Conservation (phyloP, 73 alveolate genomes). For the Effrenium voratum region DNA sequence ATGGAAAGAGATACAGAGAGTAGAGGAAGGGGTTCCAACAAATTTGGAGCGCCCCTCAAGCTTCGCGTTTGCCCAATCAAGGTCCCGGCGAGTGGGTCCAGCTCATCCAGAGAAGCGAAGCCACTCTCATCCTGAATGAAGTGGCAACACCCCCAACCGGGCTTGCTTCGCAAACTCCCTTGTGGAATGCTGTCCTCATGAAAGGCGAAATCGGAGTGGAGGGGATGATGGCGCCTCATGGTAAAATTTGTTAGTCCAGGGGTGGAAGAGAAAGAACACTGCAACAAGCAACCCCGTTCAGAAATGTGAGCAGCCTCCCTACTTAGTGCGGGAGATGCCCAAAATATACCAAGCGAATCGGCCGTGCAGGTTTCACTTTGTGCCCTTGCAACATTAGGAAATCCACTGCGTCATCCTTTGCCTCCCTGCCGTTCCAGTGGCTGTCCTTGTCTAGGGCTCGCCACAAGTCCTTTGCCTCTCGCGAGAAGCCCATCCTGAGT, state of each 20-base stretch:
- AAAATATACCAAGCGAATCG: too few relatives aligned
- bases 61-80: background rate
- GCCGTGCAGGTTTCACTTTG: too few relatives aligned
- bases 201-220: too few relatives aligned
- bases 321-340: too few relatives aligned
- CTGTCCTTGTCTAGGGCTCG: conserved; percentile 62
- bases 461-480: conserved; percentile 78
- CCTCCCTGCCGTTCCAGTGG: background rate
- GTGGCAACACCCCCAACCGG: too few relatives aligned
- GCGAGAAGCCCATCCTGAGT: conserved; percentile 57
- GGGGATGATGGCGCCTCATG: background rate
- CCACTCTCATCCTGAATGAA: conserved; percentile 41
- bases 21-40: too few relatives aligned
- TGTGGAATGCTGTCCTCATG: too few relatives aligned
- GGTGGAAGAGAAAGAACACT: background rate
- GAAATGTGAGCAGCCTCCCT: too few relatives aligned
- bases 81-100: conserved; percentile 56
- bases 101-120: conserved; percentile 58
- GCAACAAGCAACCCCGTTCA: background rate
- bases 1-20: too few relatives aligned
- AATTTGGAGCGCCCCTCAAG: background rate
- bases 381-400: too few relatives aligned
- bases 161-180: too few relatives aligned
- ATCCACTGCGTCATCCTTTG: too few relatives aligned
- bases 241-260: background rate